Evolutionary conservation across 139 green algal genomes (phyloP).

Genomic region (Coccomyxa sp.): DNA sequence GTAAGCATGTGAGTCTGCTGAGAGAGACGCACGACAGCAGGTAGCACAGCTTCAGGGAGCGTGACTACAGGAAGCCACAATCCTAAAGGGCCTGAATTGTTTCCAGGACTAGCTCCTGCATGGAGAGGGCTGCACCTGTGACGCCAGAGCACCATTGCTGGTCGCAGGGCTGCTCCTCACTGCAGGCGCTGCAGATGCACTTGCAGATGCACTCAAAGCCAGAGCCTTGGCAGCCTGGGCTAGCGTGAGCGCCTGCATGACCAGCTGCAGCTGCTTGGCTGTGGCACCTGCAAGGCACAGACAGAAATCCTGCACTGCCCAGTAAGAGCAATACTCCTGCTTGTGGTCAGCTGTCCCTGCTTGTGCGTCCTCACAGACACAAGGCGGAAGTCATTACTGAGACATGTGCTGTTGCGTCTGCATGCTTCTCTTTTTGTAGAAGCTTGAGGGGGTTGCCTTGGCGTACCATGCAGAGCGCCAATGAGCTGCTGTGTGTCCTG

Average conservation of each 20-base stretch:
- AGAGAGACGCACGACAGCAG: too few relatives aligned
- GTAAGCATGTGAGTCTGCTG: too few relatives aligned
- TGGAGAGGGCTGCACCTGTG: neutral
- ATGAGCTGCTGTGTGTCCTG: slow-evolving; percentile 30
- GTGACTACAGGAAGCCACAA: too few relatives aligned
- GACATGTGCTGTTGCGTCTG: neutral
- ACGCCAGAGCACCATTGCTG: neutral
- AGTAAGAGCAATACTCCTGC: too few relatives aligned
- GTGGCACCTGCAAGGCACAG: slow-evolving; percentile 19
- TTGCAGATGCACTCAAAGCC: neutral
- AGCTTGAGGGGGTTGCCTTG: neutral
- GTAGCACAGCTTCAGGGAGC: neutral
- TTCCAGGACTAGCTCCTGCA: neutral
- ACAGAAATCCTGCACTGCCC: too few relatives aligned
- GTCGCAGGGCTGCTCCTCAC: neutral
- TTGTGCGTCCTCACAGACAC: too few relatives aligned
- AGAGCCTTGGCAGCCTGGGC: neutral
- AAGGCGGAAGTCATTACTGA: too few relatives aligned
- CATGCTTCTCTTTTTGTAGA: neutral
- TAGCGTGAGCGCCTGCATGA: slow-evolving; percentile 27
- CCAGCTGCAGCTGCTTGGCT: slow-evolving; percentile 43
- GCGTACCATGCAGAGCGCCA: slow-evolving; percentile 13
- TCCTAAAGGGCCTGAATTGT: too few relatives aligned
- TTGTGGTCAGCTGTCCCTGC: too few relatives aligned
- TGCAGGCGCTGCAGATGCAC: neutral